These are phyloP conservation scores for Ogataea haglerorum DNA, from an alignment of 805 yeast genomes.

Conservation along the genomic window DNA sequence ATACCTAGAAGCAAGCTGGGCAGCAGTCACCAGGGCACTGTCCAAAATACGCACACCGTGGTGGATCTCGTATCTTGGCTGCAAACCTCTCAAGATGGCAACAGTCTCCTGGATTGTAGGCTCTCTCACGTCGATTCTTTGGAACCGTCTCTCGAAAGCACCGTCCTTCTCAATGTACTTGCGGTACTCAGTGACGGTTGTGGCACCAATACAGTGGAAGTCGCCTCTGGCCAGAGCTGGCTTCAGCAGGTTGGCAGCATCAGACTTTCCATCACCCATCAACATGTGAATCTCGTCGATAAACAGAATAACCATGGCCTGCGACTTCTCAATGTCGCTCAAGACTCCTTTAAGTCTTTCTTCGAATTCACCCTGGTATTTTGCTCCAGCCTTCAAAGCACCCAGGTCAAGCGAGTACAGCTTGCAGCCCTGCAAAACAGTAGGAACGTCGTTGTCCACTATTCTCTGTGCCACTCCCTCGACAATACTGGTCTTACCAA, in stretches of 20 bases:
- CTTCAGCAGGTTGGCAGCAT: conserved; percentile 93
- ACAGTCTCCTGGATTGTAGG: conserved; percentile 90
- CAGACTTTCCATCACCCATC: conserved; percentile 98
- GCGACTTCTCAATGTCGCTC: conserved; percentile 86
- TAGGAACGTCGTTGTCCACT: conserved; percentile 92
- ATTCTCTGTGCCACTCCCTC: conserved; percentile 99
- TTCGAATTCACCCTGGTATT: conserved; percentile 97
- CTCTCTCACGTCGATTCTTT: conserved; percentile 93
- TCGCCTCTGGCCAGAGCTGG: conserved; percentile 97
- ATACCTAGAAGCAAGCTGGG: conserved; percentile 90
- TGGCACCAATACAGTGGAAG: conserved; percentile 97
- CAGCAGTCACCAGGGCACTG: conserved; percentile 90
- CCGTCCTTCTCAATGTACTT: conserved; percentile 93
- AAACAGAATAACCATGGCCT: conserved; percentile 81
- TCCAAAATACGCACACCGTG: conserved; percentile 97
- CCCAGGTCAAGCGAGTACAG: conserved; percentile 91
- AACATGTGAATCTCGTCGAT: conserved; percentile 98
- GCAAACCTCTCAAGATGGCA: conserved; percentile 94
- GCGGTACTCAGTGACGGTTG: conserved; percentile 92
- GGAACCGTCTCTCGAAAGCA: conserved; percentile 98
- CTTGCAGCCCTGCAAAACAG: conserved; percentile 74
- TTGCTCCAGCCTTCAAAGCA: conserved; percentile 97
- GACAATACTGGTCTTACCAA: conserved; percentile 96
- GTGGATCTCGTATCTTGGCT: conserved; percentile 91
- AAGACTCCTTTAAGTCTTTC: conserved; percentile 96